Evolutionary conservation across 202 grass and related monocot species (phyloP).

Genomic region (Panicum virgatum): DNA sequence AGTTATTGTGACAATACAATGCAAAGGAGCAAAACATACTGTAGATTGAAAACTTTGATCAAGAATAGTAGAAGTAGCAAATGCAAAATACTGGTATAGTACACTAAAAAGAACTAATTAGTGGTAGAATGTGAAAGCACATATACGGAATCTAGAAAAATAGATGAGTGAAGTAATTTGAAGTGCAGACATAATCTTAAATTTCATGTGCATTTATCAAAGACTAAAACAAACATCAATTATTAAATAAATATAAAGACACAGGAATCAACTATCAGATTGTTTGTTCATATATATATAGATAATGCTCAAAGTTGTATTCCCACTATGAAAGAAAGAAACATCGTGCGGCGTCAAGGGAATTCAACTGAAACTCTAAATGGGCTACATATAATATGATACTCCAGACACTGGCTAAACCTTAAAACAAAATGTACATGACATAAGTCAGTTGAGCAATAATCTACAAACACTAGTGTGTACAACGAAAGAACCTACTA

Average conservation of each 20-base stretch:
- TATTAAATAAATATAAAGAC: background rate
- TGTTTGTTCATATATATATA: too few species aligned
- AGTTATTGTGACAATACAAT: background rate
- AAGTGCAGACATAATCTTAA: conserved; percentile 1
- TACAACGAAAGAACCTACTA: background rate
- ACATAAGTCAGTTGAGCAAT: too few species aligned
- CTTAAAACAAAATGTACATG: too few species aligned
- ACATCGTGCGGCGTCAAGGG: too few species aligned
- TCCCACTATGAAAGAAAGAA: too few species aligned
- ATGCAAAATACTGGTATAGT: background rate
- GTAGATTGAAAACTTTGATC: background rate
- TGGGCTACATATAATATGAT: too few species aligned
- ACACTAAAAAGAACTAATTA: background rate
- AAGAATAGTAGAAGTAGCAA: background rate
- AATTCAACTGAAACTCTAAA: too few species aligned
- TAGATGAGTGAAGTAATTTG: background rate
- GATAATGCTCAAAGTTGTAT: too few species aligned
- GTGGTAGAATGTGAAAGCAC: background rate
- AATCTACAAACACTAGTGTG: too few species aligned
- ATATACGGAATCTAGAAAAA: too few species aligned
- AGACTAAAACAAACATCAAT: background rate
- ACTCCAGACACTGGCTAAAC: too few species aligned
- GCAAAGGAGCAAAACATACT: background rate
- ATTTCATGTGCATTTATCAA: conserved; percentile 24
- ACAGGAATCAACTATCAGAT: background rate